phyloP scores from a whole-genome alignment of 352 stramenopile species.

The Globisporangium takayamanum region DNA sequence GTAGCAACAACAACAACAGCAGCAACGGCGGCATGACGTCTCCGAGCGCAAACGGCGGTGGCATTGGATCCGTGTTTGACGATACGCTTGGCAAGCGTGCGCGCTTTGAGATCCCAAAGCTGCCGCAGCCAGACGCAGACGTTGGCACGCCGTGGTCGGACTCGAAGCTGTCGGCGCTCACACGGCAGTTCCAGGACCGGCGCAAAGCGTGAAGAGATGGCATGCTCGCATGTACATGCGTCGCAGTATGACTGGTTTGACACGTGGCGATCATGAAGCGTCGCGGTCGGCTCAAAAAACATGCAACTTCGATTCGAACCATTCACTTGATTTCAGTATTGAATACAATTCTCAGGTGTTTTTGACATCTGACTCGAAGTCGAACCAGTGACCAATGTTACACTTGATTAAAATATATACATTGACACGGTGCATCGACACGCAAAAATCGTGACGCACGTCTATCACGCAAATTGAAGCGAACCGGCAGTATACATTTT shows the following conservation, averaged over 20 bases:
- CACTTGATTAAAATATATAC: too few relatives aligned
- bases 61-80: slow-evolving; percentile 14
- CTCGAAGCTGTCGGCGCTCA: slow-evolving; percentile 48
- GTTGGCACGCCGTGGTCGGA: slow-evolving; percentile 66
- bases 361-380: too few relatives aligned
- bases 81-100: slow-evolving; percentile 21
- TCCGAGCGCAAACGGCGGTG: slow-evolving; percentile 9
- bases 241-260: neutral
- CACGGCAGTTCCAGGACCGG: slow-evolving; percentile 37
- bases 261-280: neutral
- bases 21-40: neutral
- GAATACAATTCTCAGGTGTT: too few relatives aligned
- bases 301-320: neutral
- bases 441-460: neutral
- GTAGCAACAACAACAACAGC: slow-evolving; percentile 17
- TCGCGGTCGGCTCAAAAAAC: neutral
- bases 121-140: slow-evolving; percentile 58
- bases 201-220: slow-evolving; percentile 9
- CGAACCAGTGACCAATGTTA: too few relatives aligned
- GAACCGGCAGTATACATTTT: neutral
- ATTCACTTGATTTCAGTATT: neutral
- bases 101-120: slow-evolving; percentile 70
- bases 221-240: neutral
- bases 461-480: neutral
- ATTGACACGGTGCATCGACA: too few relatives aligned